Evolutionary conservation across 805 yeast genomes (phyloP), one percentile per base, ranked within the genome.

Genomic region (Wickerhamiella kazuoi): DNA sequence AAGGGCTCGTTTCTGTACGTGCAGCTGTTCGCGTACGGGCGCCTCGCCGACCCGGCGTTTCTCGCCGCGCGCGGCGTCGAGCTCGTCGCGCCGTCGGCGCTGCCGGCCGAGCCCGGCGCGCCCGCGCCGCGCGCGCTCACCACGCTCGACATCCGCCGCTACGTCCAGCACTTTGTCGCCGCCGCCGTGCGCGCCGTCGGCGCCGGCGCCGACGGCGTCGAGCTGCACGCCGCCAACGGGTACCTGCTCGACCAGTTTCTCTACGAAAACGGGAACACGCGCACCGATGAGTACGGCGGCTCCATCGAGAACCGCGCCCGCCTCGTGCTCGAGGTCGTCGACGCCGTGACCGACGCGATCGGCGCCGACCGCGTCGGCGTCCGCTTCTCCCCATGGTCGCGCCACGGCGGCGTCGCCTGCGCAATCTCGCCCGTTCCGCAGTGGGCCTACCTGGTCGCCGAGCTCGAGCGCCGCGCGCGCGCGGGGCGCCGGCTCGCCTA

Each of bases 221-320:
- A 74, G 50, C 59, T 76, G 38, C 81, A 76, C 53, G 63, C 62
- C 30, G 83, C 83, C 19, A 74, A 74, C 51, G 81, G 82, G 2
- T 74, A 70, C 48, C 53, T 76, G 37, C 43, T 68, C 28, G 60
- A 63, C 48, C 62, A 65, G 47, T 74, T 76, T 46, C 48, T 70
- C 38, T 63, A 69, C 24, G 55, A 59, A 1, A 46, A 51, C 33
- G 54, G 68, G 21, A 74, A 77, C 55, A 52, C 59, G 42, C 64
- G 83, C 50, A 67, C 68, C 1, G 83, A 76, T 49, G 61, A 67
- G 45, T 76, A 74, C 46, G 82, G 81, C 35, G 80, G 80, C 4
- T 57, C 68, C 2, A 60, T 73, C 38, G 79, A 72, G 49, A 73
- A 73, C 55, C 64, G 81, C 45, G 60, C 61, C 8, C 56, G 74